phyloP scores from a whole-genome alignment of 371 early-diverging fungal genomes.

The Zychaea mexicana region DNA sequence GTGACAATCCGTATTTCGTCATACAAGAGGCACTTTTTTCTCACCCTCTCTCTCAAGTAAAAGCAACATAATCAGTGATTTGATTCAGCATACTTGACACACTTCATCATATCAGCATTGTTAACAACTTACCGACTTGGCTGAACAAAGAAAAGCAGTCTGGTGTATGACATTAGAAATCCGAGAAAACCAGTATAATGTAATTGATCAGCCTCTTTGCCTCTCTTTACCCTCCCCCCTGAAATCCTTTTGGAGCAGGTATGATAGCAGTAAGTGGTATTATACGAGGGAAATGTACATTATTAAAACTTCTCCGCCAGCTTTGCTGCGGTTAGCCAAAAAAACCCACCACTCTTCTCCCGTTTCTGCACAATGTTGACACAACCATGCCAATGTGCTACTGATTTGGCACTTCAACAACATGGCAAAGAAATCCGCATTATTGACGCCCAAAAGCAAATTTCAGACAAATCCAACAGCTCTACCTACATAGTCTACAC shows the following conservation, averaged over 20 bases:
- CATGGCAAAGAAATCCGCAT: conserved; percentile 4
- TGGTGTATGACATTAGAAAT: too few relatives aligned
- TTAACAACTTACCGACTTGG: too few relatives aligned
- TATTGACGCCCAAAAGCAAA: conserved; percentile 5
- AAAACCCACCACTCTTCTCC: background rate
- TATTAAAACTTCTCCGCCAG: background rate
- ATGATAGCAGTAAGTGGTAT: too few relatives aligned
- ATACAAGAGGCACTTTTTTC: background rate
- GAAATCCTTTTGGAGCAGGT: too few relatives aligned
- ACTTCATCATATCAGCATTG: too few relatives aligned
- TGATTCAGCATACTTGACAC: background rate
- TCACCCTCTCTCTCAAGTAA: too few relatives aligned
- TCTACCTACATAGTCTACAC: conserved; percentile 22
- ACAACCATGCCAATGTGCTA: conserved; percentile 6
- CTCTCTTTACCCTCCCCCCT: too few relatives aligned
- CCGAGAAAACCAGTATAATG: too few relatives aligned
- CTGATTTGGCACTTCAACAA: conserved; percentile 4
- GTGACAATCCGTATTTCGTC: background rate
- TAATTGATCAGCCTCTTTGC: too few relatives aligned
- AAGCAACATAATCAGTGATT: background rate
- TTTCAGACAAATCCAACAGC: conserved; percentile 4
- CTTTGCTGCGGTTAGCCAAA: background rate
- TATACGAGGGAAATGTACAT: too few relatives aligned
- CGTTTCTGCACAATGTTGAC: background rate
- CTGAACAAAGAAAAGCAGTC: too few relatives aligned